phyloP scores from a whole-genome alignment of 2,329 filamentous ascomycete species.

The Penicillium aurantiogriseum region DNA sequence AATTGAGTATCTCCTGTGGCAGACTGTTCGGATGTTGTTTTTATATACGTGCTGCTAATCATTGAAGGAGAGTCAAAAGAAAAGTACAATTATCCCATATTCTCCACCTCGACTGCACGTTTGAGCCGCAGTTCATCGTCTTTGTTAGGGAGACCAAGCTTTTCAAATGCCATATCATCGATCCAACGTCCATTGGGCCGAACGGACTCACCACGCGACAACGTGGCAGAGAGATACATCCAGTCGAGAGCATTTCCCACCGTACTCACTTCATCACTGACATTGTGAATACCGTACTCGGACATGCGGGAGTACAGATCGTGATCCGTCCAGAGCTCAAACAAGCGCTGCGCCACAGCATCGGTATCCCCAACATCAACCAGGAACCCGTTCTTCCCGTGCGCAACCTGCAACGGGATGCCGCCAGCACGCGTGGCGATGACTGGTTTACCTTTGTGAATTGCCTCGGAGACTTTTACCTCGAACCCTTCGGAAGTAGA shows the following conservation, averaged over 20 bases:
- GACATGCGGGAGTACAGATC: slow-evolving; percentile 67
- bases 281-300: slow-evolving; percentile 60
- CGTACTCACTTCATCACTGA: slow-evolving; percentile 79
- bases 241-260: slow-evolving; percentile 74
- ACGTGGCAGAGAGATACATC: slow-evolving; percentile 72
- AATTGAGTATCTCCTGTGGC: not conserved
- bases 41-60: not conserved
- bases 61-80: not conserved
- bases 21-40: not conserved
- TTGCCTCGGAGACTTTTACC: slow-evolving; percentile 79
- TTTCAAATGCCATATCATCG: slow-evolving; percentile 69
- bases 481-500: slow-evolving; percentile 82
- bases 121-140: slow-evolving; percentile 60
- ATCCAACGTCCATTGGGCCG: slow-evolving; percentile 65
- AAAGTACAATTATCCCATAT: slow-evolving; percentile 23
- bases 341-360: slow-evolving; percentile 65
- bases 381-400: slow-evolving; percentile 70
- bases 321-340: slow-evolving; percentile 64
- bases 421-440: slow-evolving; percentile 75
- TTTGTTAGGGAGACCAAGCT: slow-evolving; percentile 59
- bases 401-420: slow-evolving; percentile 73
- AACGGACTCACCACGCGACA: slow-evolving; percentile 58
- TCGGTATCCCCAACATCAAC: slow-evolving; percentile 69
- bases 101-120: slow-evolving; percentile 30
- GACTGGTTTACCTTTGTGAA: slow-evolving; percentile 75